These are phyloP conservation scores for Phytopythium chamaehyphon DNA, from an alignment of 352 stramenopile species.

Conservation along the genomic window DNA sequence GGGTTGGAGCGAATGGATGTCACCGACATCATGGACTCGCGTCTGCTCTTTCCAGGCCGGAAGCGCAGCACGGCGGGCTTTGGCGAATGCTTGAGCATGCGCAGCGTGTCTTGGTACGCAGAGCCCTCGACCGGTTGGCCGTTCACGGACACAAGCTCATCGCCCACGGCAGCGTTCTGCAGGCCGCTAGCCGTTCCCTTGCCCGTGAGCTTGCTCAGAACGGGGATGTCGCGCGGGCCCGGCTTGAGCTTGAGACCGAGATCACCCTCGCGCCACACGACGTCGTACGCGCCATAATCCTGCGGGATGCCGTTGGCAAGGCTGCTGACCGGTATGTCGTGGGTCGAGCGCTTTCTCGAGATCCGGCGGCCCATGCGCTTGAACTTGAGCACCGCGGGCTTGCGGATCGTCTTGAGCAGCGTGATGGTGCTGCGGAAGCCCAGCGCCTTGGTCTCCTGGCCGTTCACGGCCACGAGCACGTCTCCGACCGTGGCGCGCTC, in stretches of 20 bases:
- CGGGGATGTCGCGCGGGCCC: conserved; percentile 62
- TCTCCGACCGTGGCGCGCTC: conserved; percentile 75
- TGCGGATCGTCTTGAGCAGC: conserved; percentile 81
- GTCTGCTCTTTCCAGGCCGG: conserved; percentile 51
- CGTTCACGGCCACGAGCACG: conserved; percentile 80
- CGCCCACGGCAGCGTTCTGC: conserved; percentile 77
- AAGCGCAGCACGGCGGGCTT: conserved; percentile 83
- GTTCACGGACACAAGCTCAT: conserved; percentile 85
- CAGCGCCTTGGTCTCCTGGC: conserved; percentile 79
- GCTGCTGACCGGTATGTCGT: conserved; percentile 27
- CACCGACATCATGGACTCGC: conserved; percentile 55
- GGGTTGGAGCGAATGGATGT: conserved; percentile 57
- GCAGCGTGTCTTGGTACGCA: conserved; percentile 80
- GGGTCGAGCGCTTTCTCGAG: conserved; percentile 48
- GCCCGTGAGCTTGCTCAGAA: conserved; percentile 81
- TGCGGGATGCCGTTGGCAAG: conserved; percentile 17
- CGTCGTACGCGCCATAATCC: conserved; percentile 77
- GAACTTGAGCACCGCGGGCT: conserved; percentile 86
- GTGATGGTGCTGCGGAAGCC: conserved; percentile 84
- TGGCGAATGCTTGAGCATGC: conserved; percentile 84
- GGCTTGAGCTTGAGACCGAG: conserved; percentile 85
- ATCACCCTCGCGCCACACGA: conserved; percentile 86
- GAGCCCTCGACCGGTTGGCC: conserved; percentile 72
- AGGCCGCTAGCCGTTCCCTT: conserved; percentile 78
- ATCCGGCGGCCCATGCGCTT: conserved; percentile 80